phyloP scores from a whole-genome alignment of 2,329 filamentous ascomycete genomes.

The Venturia asperata region DNA sequence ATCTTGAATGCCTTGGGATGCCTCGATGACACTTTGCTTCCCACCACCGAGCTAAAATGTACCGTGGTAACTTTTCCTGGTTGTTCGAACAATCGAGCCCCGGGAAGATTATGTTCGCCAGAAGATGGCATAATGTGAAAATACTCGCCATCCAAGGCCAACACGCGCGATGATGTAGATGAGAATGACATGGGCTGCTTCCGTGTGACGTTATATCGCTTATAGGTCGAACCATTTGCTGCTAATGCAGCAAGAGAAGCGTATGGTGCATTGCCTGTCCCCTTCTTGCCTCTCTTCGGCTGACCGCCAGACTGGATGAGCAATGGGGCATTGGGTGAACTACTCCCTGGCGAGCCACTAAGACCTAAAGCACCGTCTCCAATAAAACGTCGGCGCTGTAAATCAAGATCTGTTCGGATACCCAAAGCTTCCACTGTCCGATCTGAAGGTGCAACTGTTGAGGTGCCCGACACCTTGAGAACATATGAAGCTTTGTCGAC shows the following conservation, averaged over 20 bases:
- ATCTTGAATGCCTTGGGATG: slow-evolving; percentile 77
- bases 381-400: slow-evolving; percentile 67
- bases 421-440: slow-evolving; percentile 73
- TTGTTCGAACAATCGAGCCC: slow-evolving; percentile 57
- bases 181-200: slow-evolving; percentile 79
- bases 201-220: slow-evolving; percentile 72
- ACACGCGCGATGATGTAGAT: slow-evolving; percentile 64
- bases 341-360: slow-evolving; percentile 61
- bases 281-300: slow-evolving; percentile 44
- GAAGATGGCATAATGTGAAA: slow-evolving; percentile 67
- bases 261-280: slow-evolving; percentile 42
- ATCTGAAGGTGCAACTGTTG: slow-evolving; percentile 68
- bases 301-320: slow-evolving; percentile 47
- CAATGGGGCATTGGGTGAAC: slow-evolving; percentile 61
- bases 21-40: slow-evolving; percentile 71
- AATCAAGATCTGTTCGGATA: slow-evolving; percentile 65
- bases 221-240: slow-evolving; percentile 44
- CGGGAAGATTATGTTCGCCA: slow-evolving; percentile 19
- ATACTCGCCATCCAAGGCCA: slow-evolving; percentile 79
- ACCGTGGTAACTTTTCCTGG: slow-evolving; percentile 70
- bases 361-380: slow-evolving; percentile 65
- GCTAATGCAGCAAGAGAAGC: slow-evolving; percentile 54
- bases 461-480: slow-evolving; percentile 67
- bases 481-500: slow-evolving; percentile 74
- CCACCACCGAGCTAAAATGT: slow-evolving; percentile 74